phyloP scores from a whole-genome alignment of 768 basidiomycete species.

The Termitomyces sp. region DNA sequence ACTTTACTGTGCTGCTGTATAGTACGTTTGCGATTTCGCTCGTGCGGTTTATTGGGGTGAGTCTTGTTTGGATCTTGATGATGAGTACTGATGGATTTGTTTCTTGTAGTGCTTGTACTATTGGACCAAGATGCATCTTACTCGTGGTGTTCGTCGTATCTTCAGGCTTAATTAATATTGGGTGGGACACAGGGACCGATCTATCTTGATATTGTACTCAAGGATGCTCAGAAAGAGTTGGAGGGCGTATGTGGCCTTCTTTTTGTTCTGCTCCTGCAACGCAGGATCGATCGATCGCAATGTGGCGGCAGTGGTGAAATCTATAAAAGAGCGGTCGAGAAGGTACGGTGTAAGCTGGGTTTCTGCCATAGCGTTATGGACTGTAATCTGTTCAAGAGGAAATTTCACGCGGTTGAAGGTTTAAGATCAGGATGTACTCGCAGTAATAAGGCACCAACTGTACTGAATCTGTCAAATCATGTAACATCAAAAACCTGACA shows the following conservation, averaged over 20 bases:
- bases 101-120: slow-evolving; percentile 16
- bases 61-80: too few relatives aligned
- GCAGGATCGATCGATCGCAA: neutral
- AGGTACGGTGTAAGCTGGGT: neutral
- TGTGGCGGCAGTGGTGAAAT: neutral
- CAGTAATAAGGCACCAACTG: neutral
- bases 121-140: slow-evolving; percentile 16
- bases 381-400: neutral
- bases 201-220: neutral
- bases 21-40: slow-evolving; percentile 52
- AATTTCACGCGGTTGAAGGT: neutral
- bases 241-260: neutral
- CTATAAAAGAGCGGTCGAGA: neutral
- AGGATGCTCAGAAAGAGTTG: neutral
- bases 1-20: slow-evolving; percentile 58
- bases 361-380: neutral
- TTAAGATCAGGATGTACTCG: neutral
- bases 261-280: neutral
- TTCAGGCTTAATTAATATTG: slow-evolving; percentile 14
- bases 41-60: slow-evolving; percentile 53
- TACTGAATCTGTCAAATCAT: neutral
- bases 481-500: neutral
- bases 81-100: too few relatives aligned
- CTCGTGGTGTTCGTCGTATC: slow-evolving; percentile 13
- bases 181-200: neutral